phyloP scores from a whole-genome alignment of 2,329 filamentous ascomycete genomes.

The Penicillium sp. region DNA sequence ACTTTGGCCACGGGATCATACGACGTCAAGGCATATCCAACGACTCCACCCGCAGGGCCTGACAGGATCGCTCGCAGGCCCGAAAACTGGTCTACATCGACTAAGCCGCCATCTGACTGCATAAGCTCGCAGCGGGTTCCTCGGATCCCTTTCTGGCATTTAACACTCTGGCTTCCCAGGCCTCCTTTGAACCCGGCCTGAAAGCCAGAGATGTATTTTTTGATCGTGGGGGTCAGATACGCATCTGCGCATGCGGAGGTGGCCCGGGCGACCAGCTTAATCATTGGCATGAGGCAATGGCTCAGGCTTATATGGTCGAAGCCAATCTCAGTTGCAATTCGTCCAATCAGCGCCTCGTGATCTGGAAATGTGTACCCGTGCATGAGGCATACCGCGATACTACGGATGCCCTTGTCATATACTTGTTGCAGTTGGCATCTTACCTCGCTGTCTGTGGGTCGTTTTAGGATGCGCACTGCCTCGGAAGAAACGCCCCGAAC shows the following conservation, averaged over 20 bases:
- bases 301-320: conserved; percentile 79
- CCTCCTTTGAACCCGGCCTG: conserved; percentile 77
- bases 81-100: conserved; percentile 60
- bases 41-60: conserved; percentile 87
- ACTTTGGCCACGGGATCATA: conserved; percentile 76
- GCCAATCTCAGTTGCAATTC: conserved; percentile 73
- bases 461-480: conserved; percentile 65
- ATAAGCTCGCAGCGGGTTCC: conserved; percentile 88
- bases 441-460: conserved; percentile 54
- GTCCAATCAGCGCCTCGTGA: conserved; percentile 76
- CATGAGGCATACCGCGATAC: conserved; percentile 86
- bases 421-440: conserved; percentile 64
- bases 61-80: conserved; percentile 82
- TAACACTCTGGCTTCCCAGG: conserved; percentile 71
- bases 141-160: conserved; percentile 60
- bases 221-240: conserved; percentile 75
- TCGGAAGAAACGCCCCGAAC: conserved; percentile 73
- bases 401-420: conserved; percentile 68
- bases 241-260: conserved; percentile 77
- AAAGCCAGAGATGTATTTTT: conserved; percentile 74
- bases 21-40: conserved; percentile 83
- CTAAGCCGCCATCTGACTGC: conserved; percentile 75
- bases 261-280: conserved; percentile 72
- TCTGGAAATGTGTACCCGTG: conserved; percentile 88
- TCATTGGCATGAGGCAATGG: conserved; percentile 83